These are phyloP conservation scores for Plectosphaerella plurivora DNA, from an alignment of 2,329 filamentous ascomycete genomes.

Conservation along the genomic window DNA sequence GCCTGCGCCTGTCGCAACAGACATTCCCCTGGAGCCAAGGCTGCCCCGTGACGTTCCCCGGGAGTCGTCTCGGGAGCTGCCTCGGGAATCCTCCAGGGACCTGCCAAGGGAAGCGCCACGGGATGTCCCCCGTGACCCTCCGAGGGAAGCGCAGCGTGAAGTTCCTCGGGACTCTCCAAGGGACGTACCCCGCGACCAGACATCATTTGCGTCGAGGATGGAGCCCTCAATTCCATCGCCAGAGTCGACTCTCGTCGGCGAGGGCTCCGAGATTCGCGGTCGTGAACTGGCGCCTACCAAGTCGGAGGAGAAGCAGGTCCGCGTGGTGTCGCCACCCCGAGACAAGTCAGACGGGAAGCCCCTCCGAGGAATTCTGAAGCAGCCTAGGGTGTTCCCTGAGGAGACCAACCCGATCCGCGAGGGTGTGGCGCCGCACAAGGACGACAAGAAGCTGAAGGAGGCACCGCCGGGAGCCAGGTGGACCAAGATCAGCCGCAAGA, in stretches of 20 bases:
- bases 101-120: no score
- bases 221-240: constrained; percentile 8
- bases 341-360: constrained; percentile 61
- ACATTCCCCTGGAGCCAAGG: neutral
- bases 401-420: constrained; percentile 79
- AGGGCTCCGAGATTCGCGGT: constrained; percentile 28
- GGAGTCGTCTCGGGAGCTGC: no score
- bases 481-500: constrained; percentile 85
- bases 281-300: constrained; percentile 31
- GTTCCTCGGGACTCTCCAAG: no score
- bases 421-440: constrained; percentile 90
- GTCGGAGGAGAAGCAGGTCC: constrained; percentile 44
- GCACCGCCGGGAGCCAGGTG: constrained; percentile 78
- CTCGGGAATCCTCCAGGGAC: no score
- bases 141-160: no score
- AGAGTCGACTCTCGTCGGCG: neutral
- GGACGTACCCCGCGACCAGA: constrained; percentile 4
- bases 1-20: neutral
- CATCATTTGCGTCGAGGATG: constrained; percentile 9
- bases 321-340: constrained; percentile 67
- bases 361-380: constrained; percentile 81
- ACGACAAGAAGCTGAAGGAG: constrained; percentile 66
- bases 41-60: neutral
- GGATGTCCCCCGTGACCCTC: no score
- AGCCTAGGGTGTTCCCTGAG: constrained; percentile 83